A percentile compares a stretch with the other conserved stretches of the same genome.
These are phyloP conservation scores for Nigrospora osmanthi DNA, from an alignment of 2,329 filamentous ascomycete genomes.

Conservation along the genomic window DNA sequence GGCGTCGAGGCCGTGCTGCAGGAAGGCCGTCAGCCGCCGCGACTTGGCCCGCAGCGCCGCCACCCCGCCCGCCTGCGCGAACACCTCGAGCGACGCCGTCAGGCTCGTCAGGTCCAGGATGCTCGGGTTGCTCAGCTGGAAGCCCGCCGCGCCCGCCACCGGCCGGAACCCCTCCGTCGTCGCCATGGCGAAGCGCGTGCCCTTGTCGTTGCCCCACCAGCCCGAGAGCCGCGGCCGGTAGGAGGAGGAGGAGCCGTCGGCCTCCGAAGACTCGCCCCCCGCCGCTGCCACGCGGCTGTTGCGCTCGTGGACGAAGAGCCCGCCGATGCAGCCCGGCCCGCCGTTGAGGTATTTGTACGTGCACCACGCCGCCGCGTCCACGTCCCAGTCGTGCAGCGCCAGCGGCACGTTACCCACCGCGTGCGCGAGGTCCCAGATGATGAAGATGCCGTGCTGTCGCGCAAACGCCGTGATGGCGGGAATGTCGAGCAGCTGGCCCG, in stretches of 20 bases:
- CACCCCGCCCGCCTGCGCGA: constrained; percentile 56
- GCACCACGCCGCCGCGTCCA: constrained; percentile 75
- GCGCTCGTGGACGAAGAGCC: constrained; percentile 63
- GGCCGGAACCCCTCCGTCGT: constrained; percentile 55
- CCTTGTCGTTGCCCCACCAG: constrained; percentile 74
- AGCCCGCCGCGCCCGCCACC: constrained; percentile 65
- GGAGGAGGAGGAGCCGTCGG: constrained; percentile 8
- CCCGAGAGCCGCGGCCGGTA: constrained; percentile 56
- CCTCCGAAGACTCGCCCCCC: constrained; percentile 36
- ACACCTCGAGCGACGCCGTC: constrained; percentile 62
- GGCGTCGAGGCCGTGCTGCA: constrained; percentile 50
- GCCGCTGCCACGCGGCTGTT: constrained; percentile 39
- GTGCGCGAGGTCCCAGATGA: constrained; percentile 78
- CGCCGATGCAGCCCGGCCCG: constrained; percentile 67
- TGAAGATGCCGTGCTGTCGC: constrained; percentile 55
- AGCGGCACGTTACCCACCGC: constrained; percentile 70
- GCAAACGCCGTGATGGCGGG: constrained; percentile 64
- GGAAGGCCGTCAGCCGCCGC: constrained; percentile 56
- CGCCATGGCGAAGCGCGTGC: constrained; percentile 66
- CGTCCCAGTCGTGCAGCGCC: constrained; percentile 66
- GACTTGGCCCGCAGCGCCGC: constrained; percentile 56
- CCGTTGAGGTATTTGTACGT: constrained; percentile 78
- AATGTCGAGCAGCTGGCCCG: constrained; percentile 71
- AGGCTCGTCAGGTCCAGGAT: constrained; percentile 67
- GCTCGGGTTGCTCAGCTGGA: constrained; percentile 69